phyloP scores from a whole-genome alignment of 108 stramenopile genomes.

The Chaetoceros muelleri region DNA sequence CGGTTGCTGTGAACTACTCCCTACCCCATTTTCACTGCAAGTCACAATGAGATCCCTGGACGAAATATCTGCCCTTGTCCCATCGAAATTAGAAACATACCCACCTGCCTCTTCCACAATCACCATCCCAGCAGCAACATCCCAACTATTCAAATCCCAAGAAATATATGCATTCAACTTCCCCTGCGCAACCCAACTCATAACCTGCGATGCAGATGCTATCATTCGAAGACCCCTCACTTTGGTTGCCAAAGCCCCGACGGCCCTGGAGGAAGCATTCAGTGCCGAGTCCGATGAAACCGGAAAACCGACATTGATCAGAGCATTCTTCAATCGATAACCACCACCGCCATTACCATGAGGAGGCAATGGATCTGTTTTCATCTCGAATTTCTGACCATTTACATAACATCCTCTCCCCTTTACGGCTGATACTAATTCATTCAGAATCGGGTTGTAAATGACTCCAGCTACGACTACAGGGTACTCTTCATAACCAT shows the following conservation, averaged over 20 bases:
- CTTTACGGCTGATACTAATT: conserved; percentile 59
- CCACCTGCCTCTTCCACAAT: conserved; percentile 70
- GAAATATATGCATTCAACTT: conserved; percentile 65
- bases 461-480: conserved; percentile 60
- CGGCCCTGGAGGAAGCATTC: conserved; percentile 52
- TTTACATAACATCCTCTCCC: conserved; percentile 62
- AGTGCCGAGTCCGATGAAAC: conserved; percentile 48
- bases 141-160: conserved; percentile 79
- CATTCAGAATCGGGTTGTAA: conserved; percentile 63
- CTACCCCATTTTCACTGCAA: conserved; percentile 13
- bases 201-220: conserved; percentile 66
- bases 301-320: conserved; percentile 66
- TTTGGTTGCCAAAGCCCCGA: conserved; percentile 53
- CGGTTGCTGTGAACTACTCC: conserved; percentile 14
- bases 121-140: conserved; percentile 64
- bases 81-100: conserved; percentile 50
- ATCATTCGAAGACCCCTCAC: conserved; percentile 71
- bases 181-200: conserved; percentile 77
- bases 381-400: conserved; percentile 30
- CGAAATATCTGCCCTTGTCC: conserved; percentile 24
- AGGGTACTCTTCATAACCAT: conserved; percentile 28
- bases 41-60: conserved; percentile 36
- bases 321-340: conserved; percentile 20
- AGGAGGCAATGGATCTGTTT: conserved; percentile 19
- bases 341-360: conserved; percentile 3